Conservation (phyloP, 768 basidiomycete species). For the Suillus sp. region DNA sequence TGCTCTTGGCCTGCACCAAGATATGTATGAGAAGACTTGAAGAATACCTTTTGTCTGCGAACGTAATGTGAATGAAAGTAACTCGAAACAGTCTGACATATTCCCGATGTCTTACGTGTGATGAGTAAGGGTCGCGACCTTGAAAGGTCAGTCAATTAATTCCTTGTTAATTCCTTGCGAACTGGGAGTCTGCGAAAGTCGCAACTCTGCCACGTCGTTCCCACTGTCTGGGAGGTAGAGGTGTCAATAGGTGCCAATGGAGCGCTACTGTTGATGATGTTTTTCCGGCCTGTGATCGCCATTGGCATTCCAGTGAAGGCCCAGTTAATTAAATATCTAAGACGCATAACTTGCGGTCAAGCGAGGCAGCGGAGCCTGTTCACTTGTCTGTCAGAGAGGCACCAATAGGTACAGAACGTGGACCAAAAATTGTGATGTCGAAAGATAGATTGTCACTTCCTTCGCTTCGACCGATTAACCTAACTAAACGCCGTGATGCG, state of each 20-base stretch:
- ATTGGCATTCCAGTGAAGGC: not conserved
- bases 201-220: not conserved
- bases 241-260: not conserved
- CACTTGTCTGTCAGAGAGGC: not conserved
- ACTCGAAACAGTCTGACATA: not conserved
- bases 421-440: not conserved
- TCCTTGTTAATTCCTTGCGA: not conserved
- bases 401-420: constrained; percentile 6
- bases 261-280: not conserved
- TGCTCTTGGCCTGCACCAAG: not conserved
- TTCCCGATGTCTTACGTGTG: not conserved
- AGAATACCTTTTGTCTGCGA: not conserved
- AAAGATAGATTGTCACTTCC: not conserved
- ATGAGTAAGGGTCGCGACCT: not conserved
- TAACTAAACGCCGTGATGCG: constrained; percentile 11
- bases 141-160: not conserved
- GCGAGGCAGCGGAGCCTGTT: not conserved
- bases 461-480: constrained; percentile 6
- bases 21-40: not conserved
- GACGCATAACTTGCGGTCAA: not conserved
- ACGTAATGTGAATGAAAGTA: not conserved
- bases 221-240: not conserved
- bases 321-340: not conserved
- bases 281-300: not conserved
- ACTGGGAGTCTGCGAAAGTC: not conserved